Evolutionary conservation across 371 early-diverging fungal genomes (phyloP).

Genomic region (Basidiobolus meristosporus): DNA sequence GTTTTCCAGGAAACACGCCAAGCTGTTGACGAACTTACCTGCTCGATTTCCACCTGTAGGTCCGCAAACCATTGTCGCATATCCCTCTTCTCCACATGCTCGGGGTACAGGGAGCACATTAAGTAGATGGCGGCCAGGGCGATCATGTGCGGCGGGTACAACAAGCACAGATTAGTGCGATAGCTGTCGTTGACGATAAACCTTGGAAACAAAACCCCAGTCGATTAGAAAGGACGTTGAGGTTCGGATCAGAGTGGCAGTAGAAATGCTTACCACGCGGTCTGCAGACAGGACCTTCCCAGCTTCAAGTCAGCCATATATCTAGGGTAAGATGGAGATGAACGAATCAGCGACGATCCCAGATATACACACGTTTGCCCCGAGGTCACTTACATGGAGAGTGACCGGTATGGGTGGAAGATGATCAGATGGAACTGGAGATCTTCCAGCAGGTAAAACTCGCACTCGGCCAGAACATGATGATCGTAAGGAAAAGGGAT

Average conservation of each 20-base stretch:
- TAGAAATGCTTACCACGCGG: constrained; percentile 31
- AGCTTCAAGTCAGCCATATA: not conserved
- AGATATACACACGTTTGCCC: no score
- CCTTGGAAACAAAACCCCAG: constrained; percentile 12
- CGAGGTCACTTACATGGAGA: constrained; percentile 32
- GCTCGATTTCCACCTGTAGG: constrained; percentile 45
- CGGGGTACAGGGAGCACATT: constrained; percentile 32
- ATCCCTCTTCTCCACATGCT: constrained; percentile 21
- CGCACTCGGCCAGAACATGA: constrained; percentile 68
- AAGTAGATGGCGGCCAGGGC: constrained; percentile 66
- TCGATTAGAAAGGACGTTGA: not conserved
- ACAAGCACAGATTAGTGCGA: constrained; percentile 49
- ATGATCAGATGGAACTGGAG: constrained; percentile 69
- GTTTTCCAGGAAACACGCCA: not conserved
- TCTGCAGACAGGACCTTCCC: constrained; percentile 32
- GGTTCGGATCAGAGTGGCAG: not conserved
- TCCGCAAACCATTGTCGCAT: constrained; percentile 60
- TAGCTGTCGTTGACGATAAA: constrained; percentile 69
- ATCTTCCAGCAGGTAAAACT: constrained; percentile 76
- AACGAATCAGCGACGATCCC: no score
- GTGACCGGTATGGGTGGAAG: constrained; percentile 70
- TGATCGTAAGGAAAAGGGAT: constrained; percentile 49
- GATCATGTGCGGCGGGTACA: constrained; percentile 78
- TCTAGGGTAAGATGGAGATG: no score
- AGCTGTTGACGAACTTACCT: constrained; percentile 7